Evolutionary conservation across 1,284 basidiomycete species (phyloP).

Genomic region (Fomitopsis pinicola): DNA sequence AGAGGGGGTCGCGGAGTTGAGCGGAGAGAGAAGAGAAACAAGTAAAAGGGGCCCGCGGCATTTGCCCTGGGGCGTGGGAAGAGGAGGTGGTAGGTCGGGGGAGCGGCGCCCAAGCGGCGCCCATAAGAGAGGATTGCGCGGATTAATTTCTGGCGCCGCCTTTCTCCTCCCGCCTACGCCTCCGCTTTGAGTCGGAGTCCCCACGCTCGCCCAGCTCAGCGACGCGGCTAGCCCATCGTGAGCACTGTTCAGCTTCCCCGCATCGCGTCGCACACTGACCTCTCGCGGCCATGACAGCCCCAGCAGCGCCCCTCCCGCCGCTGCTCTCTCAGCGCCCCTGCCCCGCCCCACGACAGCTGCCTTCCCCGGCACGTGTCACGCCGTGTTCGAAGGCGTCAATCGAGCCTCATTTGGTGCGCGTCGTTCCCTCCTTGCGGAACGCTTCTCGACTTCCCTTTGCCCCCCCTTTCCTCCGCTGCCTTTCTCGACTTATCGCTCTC

Average conservation of each 20-base stretch:
- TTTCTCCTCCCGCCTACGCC: constrained; percentile 20
- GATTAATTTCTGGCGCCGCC: constrained; percentile 10
- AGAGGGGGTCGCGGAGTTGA: constrained; percentile 4
- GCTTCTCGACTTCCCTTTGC: constrained; percentile 16
- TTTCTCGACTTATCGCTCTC: constrained; percentile 12
- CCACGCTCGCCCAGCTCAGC: constrained; percentile 23
- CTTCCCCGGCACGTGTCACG: constrained; percentile 20
- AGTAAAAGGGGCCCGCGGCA: neutral
- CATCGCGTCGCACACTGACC: constrained; percentile 8
- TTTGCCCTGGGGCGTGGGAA: neutral
- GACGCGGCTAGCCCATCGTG: constrained; percentile 9
- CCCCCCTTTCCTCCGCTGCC: constrained; percentile 13
- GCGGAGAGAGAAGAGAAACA: neutral
- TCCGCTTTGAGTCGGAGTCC: constrained; percentile 30
- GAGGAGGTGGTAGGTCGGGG: neutral
- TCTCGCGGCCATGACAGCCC: constrained; percentile 4
- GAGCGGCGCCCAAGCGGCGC: neutral
- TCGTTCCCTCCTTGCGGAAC: constrained; percentile 14
- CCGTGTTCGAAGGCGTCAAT: constrained; percentile 9
- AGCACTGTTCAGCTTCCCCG: constrained; percentile 3
- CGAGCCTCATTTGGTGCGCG: constrained; percentile 18
- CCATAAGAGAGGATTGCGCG: constrained; percentile 1
- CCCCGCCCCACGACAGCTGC: constrained; percentile 7
- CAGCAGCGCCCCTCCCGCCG: constrained; percentile 1
- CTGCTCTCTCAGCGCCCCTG: constrained; percentile 9